These are phyloP conservation scores for Imleria badia DNA, from an alignment of 768 basidiomycete species.

Conservation along the genomic window DNA sequence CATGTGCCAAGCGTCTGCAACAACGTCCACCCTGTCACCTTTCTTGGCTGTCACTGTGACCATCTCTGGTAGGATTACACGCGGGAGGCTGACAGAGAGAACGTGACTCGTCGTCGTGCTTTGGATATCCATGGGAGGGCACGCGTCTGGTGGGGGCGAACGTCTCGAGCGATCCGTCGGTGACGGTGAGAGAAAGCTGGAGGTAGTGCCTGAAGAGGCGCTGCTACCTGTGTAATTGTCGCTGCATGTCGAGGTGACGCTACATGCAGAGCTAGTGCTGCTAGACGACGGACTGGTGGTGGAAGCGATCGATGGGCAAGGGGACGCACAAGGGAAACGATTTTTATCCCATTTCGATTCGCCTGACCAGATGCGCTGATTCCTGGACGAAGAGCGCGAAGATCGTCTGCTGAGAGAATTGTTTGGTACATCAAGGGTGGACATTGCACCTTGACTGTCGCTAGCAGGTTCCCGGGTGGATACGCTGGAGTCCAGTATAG, in stretches of 20 bases:
- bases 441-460: conserved; percentile 24
- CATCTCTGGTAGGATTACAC: conserved; percentile 55
- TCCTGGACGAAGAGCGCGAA: conserved; percentile 30
- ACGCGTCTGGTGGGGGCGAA: conserved; percentile 32
- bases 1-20: conserved; percentile 64
- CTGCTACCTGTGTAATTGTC: conserved; percentile 13
- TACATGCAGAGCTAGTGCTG: conserved; percentile 26
- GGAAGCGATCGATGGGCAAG: conserved; percentile 29
- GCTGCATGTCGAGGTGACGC: conserved; percentile 24
- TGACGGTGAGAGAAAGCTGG: conserved; percentile 22
- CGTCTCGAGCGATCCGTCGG: conserved; percentile 33
- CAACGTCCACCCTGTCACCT: conserved; percentile 54
- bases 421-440: conserved; percentile 24
- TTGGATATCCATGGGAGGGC: conserved; percentile 46
- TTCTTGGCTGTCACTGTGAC: conserved; percentile 61
- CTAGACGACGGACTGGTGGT: conserved; percentile 22
- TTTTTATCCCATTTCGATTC: conserved; percentile 31
- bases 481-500: conserved; percentile 17
- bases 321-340: conserved; percentile 29
- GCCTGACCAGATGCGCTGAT: conserved; percentile 22
- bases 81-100: conserved; percentile 49
- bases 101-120: conserved; percentile 42
- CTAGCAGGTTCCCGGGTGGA: conserved; percentile 17
- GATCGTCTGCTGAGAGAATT: conserved; percentile 29
- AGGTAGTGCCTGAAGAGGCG: conserved; percentile 15